Conservation (phyloP, 495 filamentous ascomycete genomes). For the Penicillium taxi region DNA sequence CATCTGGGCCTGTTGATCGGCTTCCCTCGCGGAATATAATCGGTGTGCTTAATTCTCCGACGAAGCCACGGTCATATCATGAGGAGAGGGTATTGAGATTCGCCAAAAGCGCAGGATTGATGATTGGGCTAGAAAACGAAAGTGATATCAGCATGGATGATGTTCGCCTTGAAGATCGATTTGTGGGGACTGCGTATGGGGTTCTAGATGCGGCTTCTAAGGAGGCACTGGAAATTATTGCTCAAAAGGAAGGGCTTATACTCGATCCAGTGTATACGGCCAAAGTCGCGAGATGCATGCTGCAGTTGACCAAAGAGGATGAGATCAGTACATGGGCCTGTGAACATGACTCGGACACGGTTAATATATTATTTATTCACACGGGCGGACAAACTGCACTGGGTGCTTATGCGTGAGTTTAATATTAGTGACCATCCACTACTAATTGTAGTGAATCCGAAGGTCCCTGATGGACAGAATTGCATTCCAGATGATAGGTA, state of each 20-base stretch:
- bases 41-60: slow-evolving; percentile 32
- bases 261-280: slow-evolving; percentile 36
- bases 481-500: too few relatives aligned
- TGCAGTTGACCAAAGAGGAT: slow-evolving; percentile 21
- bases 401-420: slow-evolving; percentile 28
- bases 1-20: not conserved
- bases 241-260: slow-evolving; percentile 23
- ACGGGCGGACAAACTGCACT: slow-evolving; percentile 35
- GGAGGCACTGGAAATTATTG: slow-evolving; percentile 17
- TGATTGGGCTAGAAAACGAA: slow-evolving; percentile 24
- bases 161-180: slow-evolving; percentile 30
- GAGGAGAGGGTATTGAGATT: slow-evolving; percentile 27
- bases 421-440: too few relatives aligned
- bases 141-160: slow-evolving; percentile 23
- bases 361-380: slow-evolving; percentile 36
- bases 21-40: slow-evolving; percentile 18
- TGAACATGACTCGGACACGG: slow-evolving; percentile 4
- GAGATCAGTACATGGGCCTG: slow-evolving; percentile 12
- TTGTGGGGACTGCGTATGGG: slow-evolving; percentile 28
- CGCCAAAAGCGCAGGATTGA: slow-evolving; percentile 19
- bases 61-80: slow-evolving; percentile 21
- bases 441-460: too few relatives aligned
- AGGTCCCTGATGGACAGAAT: too few relatives aligned
- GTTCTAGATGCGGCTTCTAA: slow-evolving; percentile 23
- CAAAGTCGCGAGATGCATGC: slow-evolving; percentile 28